Percentiles rank a stretch among this genome's conserved stretches.
phyloP scores from a whole-genome alignment of 2,329 filamentous ascomycete species.

The Lachnellula cervina region DNA sequence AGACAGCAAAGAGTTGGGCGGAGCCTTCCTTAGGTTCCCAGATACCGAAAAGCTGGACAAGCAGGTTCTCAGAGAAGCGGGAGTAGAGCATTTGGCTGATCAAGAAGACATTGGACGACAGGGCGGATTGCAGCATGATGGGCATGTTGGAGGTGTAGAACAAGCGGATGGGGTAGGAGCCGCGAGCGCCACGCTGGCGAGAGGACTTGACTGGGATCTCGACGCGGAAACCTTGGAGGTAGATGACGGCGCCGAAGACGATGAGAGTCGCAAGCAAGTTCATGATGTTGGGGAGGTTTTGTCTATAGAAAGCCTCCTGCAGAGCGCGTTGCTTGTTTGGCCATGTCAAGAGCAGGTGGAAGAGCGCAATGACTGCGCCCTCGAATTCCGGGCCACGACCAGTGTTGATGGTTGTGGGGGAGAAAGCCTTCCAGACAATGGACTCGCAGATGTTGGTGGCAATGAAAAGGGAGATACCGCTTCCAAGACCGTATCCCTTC shows the following conservation, averaged over 20 bases:
- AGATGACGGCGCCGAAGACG: constrained; percentile 97
- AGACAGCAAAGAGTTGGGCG: constrained; percentile 88
- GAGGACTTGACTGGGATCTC: constrained; percentile 99
- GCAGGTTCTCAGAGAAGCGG: constrained; percentile 96
- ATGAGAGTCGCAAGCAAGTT: constrained; percentile 89
- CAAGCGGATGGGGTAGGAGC: constrained; percentile 95
- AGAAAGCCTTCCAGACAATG: constrained; percentile 99
- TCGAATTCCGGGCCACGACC: constrained; percentile 98
- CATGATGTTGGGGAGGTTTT: constrained; percentile 99
- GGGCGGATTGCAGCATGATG: constrained; percentile 98
- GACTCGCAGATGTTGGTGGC: constrained; percentile 99
- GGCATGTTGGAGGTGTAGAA: constrained; percentile 99
- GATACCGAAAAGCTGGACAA: constrained; percentile 94
- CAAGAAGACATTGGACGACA: constrained; percentile 98
- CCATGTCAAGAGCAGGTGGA: constrained; percentile 98
- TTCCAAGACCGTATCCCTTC: constrained; percentile 98
- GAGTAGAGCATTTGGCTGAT: constrained; percentile 99
- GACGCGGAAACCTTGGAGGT: constrained; percentile 98
- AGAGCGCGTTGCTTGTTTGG: constrained; percentile 98
- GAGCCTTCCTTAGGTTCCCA: constrained; percentile 98
- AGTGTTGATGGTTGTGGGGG: constrained; percentile 98
- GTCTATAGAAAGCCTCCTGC: constrained; percentile 97
- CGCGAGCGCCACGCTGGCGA: constrained; percentile 96
- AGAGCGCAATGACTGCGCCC: constrained; percentile 94
- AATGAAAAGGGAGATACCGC: constrained; percentile 98